phyloP scores from a whole-genome alignment of 805 yeast species.

The Starmerella riodocensis region DNA sequence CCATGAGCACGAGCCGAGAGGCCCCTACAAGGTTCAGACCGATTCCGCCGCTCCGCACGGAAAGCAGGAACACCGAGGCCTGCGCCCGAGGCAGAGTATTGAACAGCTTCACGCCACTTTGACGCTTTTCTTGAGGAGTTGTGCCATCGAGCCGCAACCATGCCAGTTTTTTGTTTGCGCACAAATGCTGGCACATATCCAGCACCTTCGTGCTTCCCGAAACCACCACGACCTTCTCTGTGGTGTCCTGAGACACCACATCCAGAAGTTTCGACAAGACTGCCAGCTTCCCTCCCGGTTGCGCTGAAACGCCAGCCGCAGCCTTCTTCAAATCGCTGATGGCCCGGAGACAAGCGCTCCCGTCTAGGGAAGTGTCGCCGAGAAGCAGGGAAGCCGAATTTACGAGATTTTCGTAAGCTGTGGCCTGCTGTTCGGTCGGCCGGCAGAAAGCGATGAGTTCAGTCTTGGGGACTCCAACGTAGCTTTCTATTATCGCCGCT shows the following conservation, averaged over 20 bases:
- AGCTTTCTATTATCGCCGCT: constrained; percentile 42
- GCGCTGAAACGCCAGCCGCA: constrained; percentile 7
- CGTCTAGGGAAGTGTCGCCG: background rate
- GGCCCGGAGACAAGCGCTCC: constrained; percentile 38
- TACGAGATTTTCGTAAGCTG: background rate
- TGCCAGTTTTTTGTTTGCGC: constrained; percentile 37
- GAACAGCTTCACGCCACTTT: constrained; percentile 52
- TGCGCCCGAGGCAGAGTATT: constrained; percentile 35
- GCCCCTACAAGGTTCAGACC: constrained; percentile 89
- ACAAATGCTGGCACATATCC: constrained; percentile 52
- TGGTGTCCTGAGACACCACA: constrained; percentile 32
- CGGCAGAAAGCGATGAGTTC: constrained; percentile 67
- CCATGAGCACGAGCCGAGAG: constrained; percentile 68
- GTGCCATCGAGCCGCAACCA: constrained; percentile 71
- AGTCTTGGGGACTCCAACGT: constrained; percentile 55
- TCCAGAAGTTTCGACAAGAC: constrained; percentile 45
- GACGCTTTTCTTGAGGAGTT: constrained; percentile 56
- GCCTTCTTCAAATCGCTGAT: constrained; percentile 30
- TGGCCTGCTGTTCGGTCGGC: constrained; percentile 38
- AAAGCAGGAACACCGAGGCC: constrained; percentile 55
- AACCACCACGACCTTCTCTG: constrained; percentile 72
- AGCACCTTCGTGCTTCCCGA: constrained; percentile 82
- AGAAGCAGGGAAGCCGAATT: background rate
- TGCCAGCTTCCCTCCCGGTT: constrained; percentile 48
- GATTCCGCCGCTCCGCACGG: constrained; percentile 88